Percentiles rank a stretch among this genome's conserved stretches.
phyloP scores from a whole-genome alignment of 495 filamentous ascomycete species.

The Neurospora hispaniola region DNA sequence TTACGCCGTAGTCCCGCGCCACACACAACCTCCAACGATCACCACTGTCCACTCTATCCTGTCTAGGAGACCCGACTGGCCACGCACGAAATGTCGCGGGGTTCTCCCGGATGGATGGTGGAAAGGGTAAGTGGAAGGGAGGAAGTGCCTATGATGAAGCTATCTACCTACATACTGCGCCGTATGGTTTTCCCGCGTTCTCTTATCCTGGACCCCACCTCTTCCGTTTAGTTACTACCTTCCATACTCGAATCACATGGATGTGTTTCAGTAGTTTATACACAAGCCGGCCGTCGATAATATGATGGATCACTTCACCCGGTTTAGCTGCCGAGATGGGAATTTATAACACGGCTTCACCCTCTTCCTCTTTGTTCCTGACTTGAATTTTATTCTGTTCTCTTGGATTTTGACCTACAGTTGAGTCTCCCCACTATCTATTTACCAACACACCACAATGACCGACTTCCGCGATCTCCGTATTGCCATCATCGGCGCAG shows the following conservation, averaged over 20 bases:
- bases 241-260: background rate
- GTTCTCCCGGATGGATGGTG: background rate
- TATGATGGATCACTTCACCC: background rate
- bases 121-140: background rate
- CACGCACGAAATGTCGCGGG: background rate
- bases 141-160: background rate
- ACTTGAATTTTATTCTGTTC: background rate
- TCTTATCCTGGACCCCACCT: background rate
- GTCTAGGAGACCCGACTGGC: background rate
- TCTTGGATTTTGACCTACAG: background rate
- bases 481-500: slow-evolving; percentile 35
- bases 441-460: slow-evolving; percentile 15
- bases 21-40: background rate
- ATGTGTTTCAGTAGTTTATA: background rate
- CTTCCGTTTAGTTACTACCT: background rate
- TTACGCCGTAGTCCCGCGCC: background rate
- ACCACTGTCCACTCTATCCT: background rate
- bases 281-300: background rate
- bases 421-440: background rate
- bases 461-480: slow-evolving; percentile 30
- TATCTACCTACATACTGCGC: background rate
- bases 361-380: background rate
- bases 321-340: background rate
- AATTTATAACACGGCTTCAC: background rate
- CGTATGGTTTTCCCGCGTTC: background rate